Percentiles rank a stretch among this genome's conserved stretches.
Evolutionary conservation across 192 early-diverging fungal species (phyloP).

Genomic region (Linnemannia elongata): DNA sequence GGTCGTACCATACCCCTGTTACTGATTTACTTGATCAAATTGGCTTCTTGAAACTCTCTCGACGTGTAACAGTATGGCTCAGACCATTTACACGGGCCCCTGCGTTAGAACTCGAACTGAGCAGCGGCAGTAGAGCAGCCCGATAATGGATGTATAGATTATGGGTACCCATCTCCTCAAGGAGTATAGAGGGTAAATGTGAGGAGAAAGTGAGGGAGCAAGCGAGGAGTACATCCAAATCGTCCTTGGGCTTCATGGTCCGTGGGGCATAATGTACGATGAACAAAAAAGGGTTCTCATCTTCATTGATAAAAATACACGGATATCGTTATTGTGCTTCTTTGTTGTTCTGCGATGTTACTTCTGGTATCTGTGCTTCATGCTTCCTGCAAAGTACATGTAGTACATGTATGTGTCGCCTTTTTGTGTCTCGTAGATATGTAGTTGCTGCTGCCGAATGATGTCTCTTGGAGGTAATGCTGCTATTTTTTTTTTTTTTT

Average conservation of each 20-base stretch:
- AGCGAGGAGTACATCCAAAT: not conserved
- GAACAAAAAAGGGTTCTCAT: slow-evolving; percentile 2
- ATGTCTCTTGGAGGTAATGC: not conserved
- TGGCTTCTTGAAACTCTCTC: too few relatives aligned
- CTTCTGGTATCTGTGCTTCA: not conserved
- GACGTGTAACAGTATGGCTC: too few relatives aligned
- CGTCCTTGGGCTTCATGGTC: not conserved
- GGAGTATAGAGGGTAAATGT: not conserved
- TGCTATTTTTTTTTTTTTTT: not conserved
- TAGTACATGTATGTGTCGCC: not conserved
- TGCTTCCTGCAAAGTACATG: not conserved
- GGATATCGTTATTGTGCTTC: not conserved
- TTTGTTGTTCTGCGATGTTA: not conserved
- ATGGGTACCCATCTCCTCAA: not conserved
- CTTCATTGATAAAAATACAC: not conserved
- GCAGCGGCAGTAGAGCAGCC: too few relatives aligned
- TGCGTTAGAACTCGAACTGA: too few relatives aligned
- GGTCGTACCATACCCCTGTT: too few relatives aligned
- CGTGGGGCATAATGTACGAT: not conserved
- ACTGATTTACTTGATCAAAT: too few relatives aligned
- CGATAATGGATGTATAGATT: not conserved
- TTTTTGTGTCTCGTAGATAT: not conserved
- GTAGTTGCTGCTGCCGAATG: not conserved
- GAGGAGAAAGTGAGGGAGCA: not conserved
- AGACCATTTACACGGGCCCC: too few relatives aligned